phyloP scores from a whole-genome alignment of 345 rosid species.

The Ceriops decandra region DNA sequence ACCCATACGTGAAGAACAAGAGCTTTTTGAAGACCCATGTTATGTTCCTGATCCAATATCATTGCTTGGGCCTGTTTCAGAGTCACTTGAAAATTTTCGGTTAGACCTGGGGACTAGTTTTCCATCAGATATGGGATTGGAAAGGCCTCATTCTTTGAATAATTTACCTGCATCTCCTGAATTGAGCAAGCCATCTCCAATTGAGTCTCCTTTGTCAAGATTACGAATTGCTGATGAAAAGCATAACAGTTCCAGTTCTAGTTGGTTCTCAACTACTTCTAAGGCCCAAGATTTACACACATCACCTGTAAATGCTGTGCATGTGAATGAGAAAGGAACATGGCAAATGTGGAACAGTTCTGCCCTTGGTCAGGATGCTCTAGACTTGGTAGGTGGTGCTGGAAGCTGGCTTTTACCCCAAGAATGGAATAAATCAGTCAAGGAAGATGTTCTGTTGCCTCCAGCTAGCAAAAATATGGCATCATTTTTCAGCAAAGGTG shows the following conservation, averaged over 20 bases:
- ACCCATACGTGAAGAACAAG: conserved; percentile 58
- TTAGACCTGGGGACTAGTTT: conserved; percentile 55
- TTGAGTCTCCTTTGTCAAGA: conserved; percentile 81
- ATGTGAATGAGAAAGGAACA: conserved; percentile 50
- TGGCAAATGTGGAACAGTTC: conserved; percentile 98
- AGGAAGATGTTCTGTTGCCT: conserved; percentile 51
- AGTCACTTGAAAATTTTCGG: conserved; percentile 81
- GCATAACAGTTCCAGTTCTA: conserved; percentile 37
- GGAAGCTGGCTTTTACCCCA: conserved; percentile 60
- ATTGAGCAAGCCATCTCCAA: conserved; percentile 77
- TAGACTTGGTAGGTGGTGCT: conserved; percentile 48
- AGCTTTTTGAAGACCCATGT: conserved; percentile 89
- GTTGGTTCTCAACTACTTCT: conserved; percentile 37
- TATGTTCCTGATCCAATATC: conserved; percentile 82
- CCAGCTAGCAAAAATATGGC: conserved; percentile 50
- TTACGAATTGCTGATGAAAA: conserved; percentile 60
- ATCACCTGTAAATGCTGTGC: conserved; percentile 31
- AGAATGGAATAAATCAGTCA: conserved; percentile 42
- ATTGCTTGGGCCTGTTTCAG: conserved; percentile 95
- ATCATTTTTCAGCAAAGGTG: conserved; percentile 70
- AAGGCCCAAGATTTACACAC: conserved; percentile 40
- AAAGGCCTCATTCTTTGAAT: conserved; percentile 41
- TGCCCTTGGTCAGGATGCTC: conserved; percentile 70
- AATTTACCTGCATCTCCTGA: conserved; percentile 49
- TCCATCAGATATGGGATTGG: conserved; percentile 44